A percentile compares a stretch with the other conserved stretches of the same genome.
Evolutionary conservation across 106 monocot genomes (phyloP).

Genomic region (Dendrobium nobile): DNA sequence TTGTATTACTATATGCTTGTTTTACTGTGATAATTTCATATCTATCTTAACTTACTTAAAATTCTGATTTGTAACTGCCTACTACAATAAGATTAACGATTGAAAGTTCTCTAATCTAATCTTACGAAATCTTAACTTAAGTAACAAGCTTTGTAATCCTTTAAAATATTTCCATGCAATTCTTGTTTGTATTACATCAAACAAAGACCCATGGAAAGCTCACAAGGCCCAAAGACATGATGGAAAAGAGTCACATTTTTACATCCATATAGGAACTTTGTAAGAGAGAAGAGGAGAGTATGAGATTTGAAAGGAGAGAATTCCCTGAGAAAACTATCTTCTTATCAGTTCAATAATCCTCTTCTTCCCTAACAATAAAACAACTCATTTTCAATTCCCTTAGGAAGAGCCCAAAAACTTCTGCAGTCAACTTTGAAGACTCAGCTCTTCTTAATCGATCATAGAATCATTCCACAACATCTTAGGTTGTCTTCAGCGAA

Average conservation of each 20-base stretch:
- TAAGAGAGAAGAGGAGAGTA: neutral
- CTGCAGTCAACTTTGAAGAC: neutral
- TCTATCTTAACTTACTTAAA: no score
- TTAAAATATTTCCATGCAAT: no score
- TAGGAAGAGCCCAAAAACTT: neutral
- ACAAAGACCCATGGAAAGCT: neutral
- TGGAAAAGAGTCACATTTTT: neutral
- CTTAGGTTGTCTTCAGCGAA: neutral
- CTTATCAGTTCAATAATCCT: neutral
- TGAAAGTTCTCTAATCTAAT: no score
- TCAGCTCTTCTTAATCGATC: neutral
- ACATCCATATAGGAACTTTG: neutral
- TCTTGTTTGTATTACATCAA: no score
- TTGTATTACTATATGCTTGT: no score
- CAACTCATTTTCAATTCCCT: no score
- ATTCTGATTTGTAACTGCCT: no score
- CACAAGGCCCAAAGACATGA: neutral
- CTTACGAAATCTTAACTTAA: no score
- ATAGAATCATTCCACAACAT: neutral
- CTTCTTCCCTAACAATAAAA: neutral
- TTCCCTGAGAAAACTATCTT: neutral
- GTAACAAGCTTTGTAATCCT: no score
- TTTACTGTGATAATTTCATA: no score
- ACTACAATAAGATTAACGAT: no score
- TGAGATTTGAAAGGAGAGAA: neutral